Evolutionary conservation across 805 yeast species (phyloP).

Genomic region (Kuraishia piskuri): DNA sequence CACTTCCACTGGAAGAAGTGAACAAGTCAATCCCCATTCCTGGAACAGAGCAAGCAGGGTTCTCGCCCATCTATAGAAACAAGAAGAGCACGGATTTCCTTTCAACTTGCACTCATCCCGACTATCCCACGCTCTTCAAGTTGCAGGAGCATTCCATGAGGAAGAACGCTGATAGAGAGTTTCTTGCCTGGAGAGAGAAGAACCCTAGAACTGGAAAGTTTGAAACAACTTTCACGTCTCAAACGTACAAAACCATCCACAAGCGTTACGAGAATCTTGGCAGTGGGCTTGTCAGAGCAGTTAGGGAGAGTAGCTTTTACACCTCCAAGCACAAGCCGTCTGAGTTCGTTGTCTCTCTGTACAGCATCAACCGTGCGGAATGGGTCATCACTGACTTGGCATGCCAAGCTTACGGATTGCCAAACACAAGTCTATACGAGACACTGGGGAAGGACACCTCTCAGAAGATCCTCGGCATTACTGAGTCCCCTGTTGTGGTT

Average conservation of each 20-base stretch:
- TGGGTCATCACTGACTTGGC: slow-evolving; percentile 70
- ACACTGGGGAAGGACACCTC: slow-evolving; percentile 54
- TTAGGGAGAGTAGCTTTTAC: slow-evolving; percentile 13
- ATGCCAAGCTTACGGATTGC: slow-evolving; percentile 45
- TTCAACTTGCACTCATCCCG: slow-evolving; percentile 19
- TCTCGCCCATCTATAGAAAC: slow-evolving; percentile 4
- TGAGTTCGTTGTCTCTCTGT: slow-evolving; percentile 44
- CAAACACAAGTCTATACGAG: slow-evolving; percentile 49
- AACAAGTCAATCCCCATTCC: not conserved
- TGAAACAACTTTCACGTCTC: slow-evolving; percentile 32
- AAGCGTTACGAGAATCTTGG: slow-evolving; percentile 40
- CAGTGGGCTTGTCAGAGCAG: slow-evolving; percentile 41
- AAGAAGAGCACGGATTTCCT: slow-evolving; percentile 1
- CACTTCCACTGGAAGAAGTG: not conserved
- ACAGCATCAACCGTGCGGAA: slow-evolving; percentile 52
- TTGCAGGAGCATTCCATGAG: slow-evolving; percentile 21
- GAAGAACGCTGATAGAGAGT: slow-evolving; percentile 19
- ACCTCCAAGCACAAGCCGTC: slow-evolving; percentile 8
- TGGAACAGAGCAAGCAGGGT: slow-evolving; percentile 1
- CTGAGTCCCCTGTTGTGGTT: slow-evolving; percentile 51
- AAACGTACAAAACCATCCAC: slow-evolving; percentile 33
- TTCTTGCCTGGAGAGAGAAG: slow-evolving; percentile 29
- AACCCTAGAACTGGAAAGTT: slow-evolving; percentile 26
- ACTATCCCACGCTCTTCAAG: slow-evolving; percentile 28
- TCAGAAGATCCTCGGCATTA: slow-evolving; percentile 49